Conservation (phyloP, 2,329 filamentous ascomycete genomes). For the Diplodia intermedia region DNA sequence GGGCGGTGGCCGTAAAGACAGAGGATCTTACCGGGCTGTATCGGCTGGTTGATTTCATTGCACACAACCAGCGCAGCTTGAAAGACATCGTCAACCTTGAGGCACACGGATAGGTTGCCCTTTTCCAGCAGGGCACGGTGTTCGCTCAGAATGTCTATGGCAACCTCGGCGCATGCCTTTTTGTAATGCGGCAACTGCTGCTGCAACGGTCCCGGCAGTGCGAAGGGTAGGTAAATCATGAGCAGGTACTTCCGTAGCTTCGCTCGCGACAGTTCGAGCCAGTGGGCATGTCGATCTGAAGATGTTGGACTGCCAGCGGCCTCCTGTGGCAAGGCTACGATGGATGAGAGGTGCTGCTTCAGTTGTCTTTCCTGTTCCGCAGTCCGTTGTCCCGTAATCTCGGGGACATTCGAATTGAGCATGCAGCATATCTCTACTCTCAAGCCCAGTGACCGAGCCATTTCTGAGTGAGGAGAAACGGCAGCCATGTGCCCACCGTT, state of each 20-base stretch:
- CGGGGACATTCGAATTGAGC: conserved; percentile 11
- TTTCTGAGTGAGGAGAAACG: background rate
- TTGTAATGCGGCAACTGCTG: conserved; percentile 11
- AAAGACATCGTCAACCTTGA: conserved; percentile 24
- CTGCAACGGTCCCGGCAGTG: background rate
- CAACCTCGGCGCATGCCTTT: conserved; percentile 16
- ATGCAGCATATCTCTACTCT: conserved; percentile 24
- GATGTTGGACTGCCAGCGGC: background rate
- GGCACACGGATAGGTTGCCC: conserved; percentile 3
- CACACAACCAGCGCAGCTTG: conserved; percentile 11
- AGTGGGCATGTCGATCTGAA: conserved; percentile 1
- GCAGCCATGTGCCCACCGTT: background rate
- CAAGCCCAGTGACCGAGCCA: conserved; percentile 11
- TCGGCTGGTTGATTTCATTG: conserved; percentile 17
- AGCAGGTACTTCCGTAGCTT: conserved; percentile 21
- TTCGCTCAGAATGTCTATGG: conserved; percentile 7
- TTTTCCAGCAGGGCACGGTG: conserved; percentile 1
- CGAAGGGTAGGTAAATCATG: conserved; percentile 20
- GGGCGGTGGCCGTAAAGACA: too few relatives aligned
- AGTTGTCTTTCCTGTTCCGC: conserved; percentile 18
- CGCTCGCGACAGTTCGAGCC: conserved; percentile 1
- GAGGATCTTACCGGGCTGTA: background rate
- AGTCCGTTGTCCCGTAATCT: background rate
- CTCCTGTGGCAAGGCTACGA: background rate
- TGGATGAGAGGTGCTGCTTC: background rate